phyloP scores from a whole-genome alignment of 176 grass and related monocot species.

The Puya raimondii region DNA sequence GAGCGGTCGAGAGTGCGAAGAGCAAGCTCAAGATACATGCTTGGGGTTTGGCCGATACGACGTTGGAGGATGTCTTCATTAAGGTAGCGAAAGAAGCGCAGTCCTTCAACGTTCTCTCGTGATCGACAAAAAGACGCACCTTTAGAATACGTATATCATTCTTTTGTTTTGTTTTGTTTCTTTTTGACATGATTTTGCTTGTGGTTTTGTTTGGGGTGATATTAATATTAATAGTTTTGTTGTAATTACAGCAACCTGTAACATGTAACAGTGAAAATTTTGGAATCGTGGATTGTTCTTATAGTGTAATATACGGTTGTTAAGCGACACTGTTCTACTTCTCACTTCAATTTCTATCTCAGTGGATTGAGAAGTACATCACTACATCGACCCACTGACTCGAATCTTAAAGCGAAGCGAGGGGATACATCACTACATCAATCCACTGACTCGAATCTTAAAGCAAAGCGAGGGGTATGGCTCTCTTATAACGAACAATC shows the following conservation, averaged over 20 bases:
- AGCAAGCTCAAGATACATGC: constrained; percentile 37
- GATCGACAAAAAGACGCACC: background rate
- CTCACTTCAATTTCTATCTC: background rate
- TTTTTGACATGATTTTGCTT: background rate
- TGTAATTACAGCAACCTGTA: background rate
- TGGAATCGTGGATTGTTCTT: background rate
- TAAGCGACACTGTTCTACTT: too few species aligned
- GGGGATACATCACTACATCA: too few species aligned
- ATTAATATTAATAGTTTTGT: background rate
- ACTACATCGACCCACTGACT: too few species aligned
- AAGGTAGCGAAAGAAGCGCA: constrained; percentile 64
- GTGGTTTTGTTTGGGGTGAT: background rate
- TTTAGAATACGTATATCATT: background rate
- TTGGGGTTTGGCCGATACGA: constrained; percentile 75
- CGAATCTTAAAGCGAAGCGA: too few species aligned
- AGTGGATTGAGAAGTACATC: too few species aligned
- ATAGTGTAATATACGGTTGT: background rate
- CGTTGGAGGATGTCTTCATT: constrained; percentile 86
- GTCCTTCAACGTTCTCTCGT: constrained; percentile 49
- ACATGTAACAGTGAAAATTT: background rate
- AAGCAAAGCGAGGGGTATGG: too few species aligned
- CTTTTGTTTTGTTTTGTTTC: background rate
- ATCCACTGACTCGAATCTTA: too few species aligned
- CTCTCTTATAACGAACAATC: too few species aligned
- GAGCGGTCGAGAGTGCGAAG: constrained; percentile 47